Evolutionary conservation across 73 alveolate species (phyloP), one percentile per base, ranked within the genome.

Genomic region (Diophrys appendiculata): DNA sequence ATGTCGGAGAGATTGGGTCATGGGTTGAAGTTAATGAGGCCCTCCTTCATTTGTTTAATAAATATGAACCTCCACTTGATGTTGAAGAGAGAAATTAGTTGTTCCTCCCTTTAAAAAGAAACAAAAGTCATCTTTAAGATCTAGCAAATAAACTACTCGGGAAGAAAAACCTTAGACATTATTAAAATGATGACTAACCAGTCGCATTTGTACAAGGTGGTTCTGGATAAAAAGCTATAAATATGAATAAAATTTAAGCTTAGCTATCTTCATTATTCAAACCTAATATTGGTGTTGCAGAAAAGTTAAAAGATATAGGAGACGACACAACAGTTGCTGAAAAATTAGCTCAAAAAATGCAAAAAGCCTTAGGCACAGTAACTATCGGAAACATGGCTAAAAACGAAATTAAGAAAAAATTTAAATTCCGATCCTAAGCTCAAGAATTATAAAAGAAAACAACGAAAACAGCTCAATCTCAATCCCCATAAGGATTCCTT

Each of bases 1-100:
- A 73, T 24, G 55, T 75, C 0, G 55, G 14, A n/a, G 74, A 33
- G 27, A 24, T 75, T 0, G 83, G 83, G 26, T 33, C 53, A 25
- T 75, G 83, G 83, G 68, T 75, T 8, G 83, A 75, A 3, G 30
- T 31, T 24, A 75, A 75, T 56, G 74, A 75, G 2, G 55, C 26
- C 55, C 30, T 75, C 0, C 13, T 55, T 32, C 33, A 26, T 2
- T 23, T 75, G 5, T 24, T 75, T 1, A 29, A 54, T 28, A 29
- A 23, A 5, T 55, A 54, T 32, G 83, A 75, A 32, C 75, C 83
- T 29, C 32, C 26, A 25, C 33, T 18, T 53, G 68, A 75, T 54
- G 55, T 75, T 13, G 74, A 75, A 28, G 83, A 75, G 30, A 18
- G 23, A 27, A 18, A 53, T 22, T 29, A 55, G 1, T 1, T 55